Evolutionary conservation across 108 stramenopile species (phyloP), one percentile per base, ranked within the genome.

Genomic region (Thalassiosira profunda): DNA sequence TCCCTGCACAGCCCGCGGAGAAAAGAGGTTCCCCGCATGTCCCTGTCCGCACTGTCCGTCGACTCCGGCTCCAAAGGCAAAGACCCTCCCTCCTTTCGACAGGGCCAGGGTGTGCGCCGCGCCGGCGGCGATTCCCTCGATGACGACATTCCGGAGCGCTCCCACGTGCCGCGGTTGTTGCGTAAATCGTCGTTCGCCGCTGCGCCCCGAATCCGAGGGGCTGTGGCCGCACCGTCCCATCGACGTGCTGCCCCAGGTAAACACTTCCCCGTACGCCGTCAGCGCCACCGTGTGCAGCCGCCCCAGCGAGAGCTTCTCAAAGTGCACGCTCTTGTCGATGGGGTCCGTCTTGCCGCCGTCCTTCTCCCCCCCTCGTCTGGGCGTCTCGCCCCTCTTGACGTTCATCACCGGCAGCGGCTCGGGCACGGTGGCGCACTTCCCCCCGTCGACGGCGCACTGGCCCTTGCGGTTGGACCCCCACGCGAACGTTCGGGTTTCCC

Each of bases 31-130:
- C 15, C 74, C 74, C 53, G 81, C 58, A 33, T 69, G 67, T n/a
- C 96, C 96, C 17, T 95, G 81, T 17, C 97, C 98, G 44, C 98
- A 85, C 67, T 99, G 98, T 5, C 98, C 98, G 67, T 98, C 97
- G 54, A 74, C 82, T 23, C 94, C 94, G 17, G 87, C 76, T 23
- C 98, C 98, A 82, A 96, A 99, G 1, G 83, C 81, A 80, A 90
- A 94, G 15, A 98, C 93, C 14, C 91, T 55, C 12, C 95, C 97
- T 36, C 86, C 91, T 17, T 64, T 82, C 3, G 89, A 87, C 38
- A 99, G 72, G 1, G 96, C 92, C 20, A 99, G 70, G 3, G 96
- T 97, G 66, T 99, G 98, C 26, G 90, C 85, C 67, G 94, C 97
- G 7, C 97, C 96, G n/a, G 90, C 90, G n/a, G 87, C 85, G 42